Base-by-base conservation (phyloP, 2,329 filamentous ascomycete genomes). In the Hypoxylon sp. region DNA sequence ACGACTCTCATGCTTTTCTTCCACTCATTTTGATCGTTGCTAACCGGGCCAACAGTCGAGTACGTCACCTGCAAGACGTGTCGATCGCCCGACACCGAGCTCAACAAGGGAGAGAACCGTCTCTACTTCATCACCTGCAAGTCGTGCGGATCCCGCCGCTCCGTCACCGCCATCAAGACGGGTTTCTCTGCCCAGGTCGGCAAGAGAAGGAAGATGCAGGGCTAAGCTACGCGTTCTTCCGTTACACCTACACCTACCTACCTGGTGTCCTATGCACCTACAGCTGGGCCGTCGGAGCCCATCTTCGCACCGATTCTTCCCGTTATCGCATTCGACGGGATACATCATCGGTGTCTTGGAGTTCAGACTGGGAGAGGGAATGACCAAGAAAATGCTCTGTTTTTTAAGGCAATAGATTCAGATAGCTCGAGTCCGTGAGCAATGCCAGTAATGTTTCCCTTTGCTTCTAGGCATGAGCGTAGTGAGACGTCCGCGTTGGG, bases 171-270 rank as follows among this genome's bases (percentile, higher is more conserved):
- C 68, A 99, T 99, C 89, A 99, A 99, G 88, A 97, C 92, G 62
- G 95, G 95, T 92, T 99, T 99, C 92, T 96, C 93, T 73, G 95
- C 95, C 78, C 95, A 98, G 81, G 91, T 99, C 78, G 95, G 95
- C 77, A 97, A 97, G 90, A 90, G 95, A 85, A 95, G 88, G 84
- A 96, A 96, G 86, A 90, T 92, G 82, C 86, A 91, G 78, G 90
- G 84, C 78, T 96, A 92, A 83, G 55, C 56, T 69, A 54, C 55
- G 15, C 38, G 24, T 24, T 8, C 48, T 26, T 24, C 46, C 27
- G 18, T 15, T 37, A 33, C 26, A n/a, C n/a, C n/a, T n/a, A n/a
- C n/a, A n/a, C n/a, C n/a, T n/a, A n/a, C n/a, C n/a, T n/a, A n/a
- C n/a, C n/a, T n/a, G n/a, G n/a, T n/a, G n/a, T n/a, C n/a, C n/a